Percentiles rank a stretch among this genome's conserved stretches.
Conservation (phyloP, 2,329 filamentous ascomycete genomes). For the Berkeleyomyces rouxiae region DNA sequence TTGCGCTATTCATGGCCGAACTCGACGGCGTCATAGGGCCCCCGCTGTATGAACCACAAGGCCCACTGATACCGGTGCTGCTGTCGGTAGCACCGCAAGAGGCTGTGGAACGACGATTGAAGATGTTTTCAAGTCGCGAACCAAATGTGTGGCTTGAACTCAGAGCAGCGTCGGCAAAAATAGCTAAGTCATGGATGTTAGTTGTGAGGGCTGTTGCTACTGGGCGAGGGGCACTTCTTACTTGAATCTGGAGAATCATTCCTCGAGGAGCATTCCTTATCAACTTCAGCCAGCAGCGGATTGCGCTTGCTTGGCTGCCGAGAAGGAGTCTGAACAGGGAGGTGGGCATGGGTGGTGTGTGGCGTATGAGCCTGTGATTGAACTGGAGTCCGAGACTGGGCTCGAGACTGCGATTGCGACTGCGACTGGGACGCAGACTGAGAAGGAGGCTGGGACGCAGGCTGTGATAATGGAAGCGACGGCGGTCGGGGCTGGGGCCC, state of each 20-base stretch:
- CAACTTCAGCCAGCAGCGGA: not conserved
- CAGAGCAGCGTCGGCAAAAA: slow-evolving; percentile 14
- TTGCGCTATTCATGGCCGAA: not conserved
- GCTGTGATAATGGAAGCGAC: not conserved
- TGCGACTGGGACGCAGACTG: not conserved
- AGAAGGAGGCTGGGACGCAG: not conserved
- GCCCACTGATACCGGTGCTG: not conserved
- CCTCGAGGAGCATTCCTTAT: slow-evolving; percentile 5
- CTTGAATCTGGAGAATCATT: slow-evolving; percentile 13
- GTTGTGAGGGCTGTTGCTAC: not conserved
- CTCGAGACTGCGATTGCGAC: not conserved
- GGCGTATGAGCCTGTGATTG: slow-evolving; percentile 4
- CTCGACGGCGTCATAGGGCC: slow-evolving; percentile 5
- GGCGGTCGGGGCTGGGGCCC: not conserved
- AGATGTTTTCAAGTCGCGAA: slow-evolving; percentile 15
- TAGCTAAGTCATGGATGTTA: slow-evolving; percentile 4
- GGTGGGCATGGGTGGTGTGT: not conserved
- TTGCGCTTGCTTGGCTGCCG: not conserved
- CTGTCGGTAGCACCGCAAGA: not conserved
- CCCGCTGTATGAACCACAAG: not conserved
- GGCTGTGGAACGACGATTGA: slow-evolving; percentile 13
- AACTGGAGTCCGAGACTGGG: not conserved
- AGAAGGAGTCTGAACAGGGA: not conserved
- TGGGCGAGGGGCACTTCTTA: not conserved
- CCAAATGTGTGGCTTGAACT: slow-evolving; percentile 15